These are phyloP conservation scores for Paxillus rubicundulus DNA, from an alignment of 768 basidiomycete species.

Conservation along the genomic window DNA sequence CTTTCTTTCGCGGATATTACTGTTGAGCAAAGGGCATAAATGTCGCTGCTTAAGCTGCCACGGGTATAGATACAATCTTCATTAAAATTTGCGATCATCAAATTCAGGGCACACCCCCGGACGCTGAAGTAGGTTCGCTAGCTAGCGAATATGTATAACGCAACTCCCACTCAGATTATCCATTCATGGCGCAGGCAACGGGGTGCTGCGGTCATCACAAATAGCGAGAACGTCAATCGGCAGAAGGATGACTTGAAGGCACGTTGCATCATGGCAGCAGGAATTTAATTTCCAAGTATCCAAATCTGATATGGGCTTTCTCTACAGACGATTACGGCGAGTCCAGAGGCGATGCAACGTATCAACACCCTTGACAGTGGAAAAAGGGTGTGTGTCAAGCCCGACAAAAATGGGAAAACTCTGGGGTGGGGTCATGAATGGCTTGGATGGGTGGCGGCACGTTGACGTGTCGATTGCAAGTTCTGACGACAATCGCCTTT, in stretches of 20 bases:
- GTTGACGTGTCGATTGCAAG: background rate
- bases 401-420: slow-evolving; percentile 28
- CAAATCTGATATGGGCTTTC: background rate
- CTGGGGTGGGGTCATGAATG: slow-evolving; percentile 47
- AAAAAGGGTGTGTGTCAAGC: slow-evolving; percentile 31
- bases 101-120: slow-evolving; percentile 23
- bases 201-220: slow-evolving; percentile 55
- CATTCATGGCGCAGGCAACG: slow-evolving; percentile 59
- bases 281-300: background rate
- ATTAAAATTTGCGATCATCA: background rate
- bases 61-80: slow-evolving; percentile 30
- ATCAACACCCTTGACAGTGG: slow-evolving; percentile 34
- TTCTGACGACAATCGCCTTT: background rate
- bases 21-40: slow-evolving; percentile 43
- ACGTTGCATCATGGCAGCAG: slow-evolving; percentile 13
- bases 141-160: slow-evolving; percentile 44
- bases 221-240: slow-evolving; percentile 45
- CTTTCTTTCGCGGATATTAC: slow-evolving; percentile 46
- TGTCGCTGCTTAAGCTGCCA: slow-evolving; percentile 47
- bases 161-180: slow-evolving; percentile 47
- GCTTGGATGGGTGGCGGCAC: slow-evolving; percentile 40
- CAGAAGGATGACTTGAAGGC: slow-evolving; percentile 53
- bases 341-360: slow-evolving; percentile 29
- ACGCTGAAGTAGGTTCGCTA: slow-evolving; percentile 31
- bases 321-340: slow-evolving; percentile 32